A percentile compares a stretch with the other conserved stretches of the same genome.
Evolutionary conservation across 495 filamentous ascomycete genomes (phyloP).

Genomic region (Xylona heveae): DNA sequence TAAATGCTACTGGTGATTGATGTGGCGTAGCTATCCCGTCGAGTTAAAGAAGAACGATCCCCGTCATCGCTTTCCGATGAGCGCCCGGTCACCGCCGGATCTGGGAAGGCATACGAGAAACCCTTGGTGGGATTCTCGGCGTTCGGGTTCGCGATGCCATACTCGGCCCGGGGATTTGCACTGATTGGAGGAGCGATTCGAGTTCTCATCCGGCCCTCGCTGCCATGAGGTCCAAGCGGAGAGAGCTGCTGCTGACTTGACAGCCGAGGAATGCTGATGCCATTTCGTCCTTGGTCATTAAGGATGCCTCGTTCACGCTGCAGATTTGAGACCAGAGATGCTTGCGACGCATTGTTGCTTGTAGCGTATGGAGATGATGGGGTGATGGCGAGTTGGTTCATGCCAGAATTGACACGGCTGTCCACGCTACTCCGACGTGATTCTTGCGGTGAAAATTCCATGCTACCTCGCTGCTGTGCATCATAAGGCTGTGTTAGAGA

Average conservation of each 20-base stretch:
- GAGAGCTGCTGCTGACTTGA: constrained; percentile 25
- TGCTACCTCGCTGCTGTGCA: not conserved
- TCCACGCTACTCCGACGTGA: constrained; percentile 64
- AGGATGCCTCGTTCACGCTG: constrained; percentile 31
- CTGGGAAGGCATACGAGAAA: constrained; percentile 65
- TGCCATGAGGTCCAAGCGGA: constrained; percentile 23
- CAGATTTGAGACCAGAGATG: constrained; percentile 45
- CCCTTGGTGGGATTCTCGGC: constrained; percentile 64
- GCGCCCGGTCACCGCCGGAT: constrained; percentile 37
- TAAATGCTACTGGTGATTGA: constrained; percentile 55
- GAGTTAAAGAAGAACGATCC: constrained; percentile 11
- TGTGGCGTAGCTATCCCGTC: constrained; percentile 51
- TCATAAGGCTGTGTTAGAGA: constrained; percentile 3
- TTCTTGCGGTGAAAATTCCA: constrained; percentile 8
- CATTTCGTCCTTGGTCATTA: constrained; percentile 28
- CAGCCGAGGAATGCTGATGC: constrained; percentile 31
- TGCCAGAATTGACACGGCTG: constrained; percentile 49
- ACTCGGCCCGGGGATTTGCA: constrained; percentile 38
- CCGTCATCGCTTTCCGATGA: constrained; percentile 29
- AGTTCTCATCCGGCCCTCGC: constrained; percentile 29
- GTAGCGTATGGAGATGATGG: constrained; percentile 40
- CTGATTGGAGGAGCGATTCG: constrained; percentile 56
- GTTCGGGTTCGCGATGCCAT: constrained; percentile 56
- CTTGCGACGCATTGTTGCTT: constrained; percentile 55
- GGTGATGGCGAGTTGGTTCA: constrained; percentile 46